Base-by-base conservation (phyloP, 345 rosid genomes). In the Gossypium rotundifolium region DNA sequence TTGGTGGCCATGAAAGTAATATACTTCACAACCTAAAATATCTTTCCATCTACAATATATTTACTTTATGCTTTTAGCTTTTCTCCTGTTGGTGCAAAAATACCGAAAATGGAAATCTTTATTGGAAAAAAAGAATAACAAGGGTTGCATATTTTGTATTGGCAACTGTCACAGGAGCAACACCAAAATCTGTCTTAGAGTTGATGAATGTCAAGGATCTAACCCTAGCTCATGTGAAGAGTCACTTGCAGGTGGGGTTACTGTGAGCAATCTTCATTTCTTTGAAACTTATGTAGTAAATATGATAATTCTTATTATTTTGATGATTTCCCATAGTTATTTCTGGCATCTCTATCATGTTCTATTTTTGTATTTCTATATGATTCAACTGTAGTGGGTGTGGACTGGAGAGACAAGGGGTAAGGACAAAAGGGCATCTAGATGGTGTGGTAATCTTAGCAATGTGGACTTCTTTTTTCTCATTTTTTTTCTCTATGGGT, bases 171-270 rank as follows among this genome's bases (percentile, higher is more conserved):
- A 49, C 83, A 94, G 98, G 98, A 81, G 98, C 98, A 63, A 94
- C 98, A 10, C 98, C 98, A 23, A 94, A 94, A 81, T 95, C 99
- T 40, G 99, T 95, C 6, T 81, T 95, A 79, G 98, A 95, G 90
- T 76, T 95, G 84, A 95, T 95, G 99, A 95, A 95, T 84, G 99
- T 93, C 78, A 95, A 93, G 77, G 99, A 95, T 93, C 89, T 95
- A 86, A 95, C 98, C 87, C 87, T 95, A 87, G 99, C 99, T 78
- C 99, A 95, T 78, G 99, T 95, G 87, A 95, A 95, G 91, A 93
- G 98, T 87, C 99, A 95, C 79, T 91, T 95, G 85, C 99, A 95
- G 99, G 99, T 95, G 78, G 75, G 58, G 67, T 53, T 48, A 64
- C 80, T 53, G 54, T 48, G 18, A 65, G 17, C 63, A 79, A 73